These are phyloP conservation scores for Phycomyces blakesleeanus DNA, from an alignment of 192 early-diverging fungal genomes.

Conservation along the genomic window DNA sequence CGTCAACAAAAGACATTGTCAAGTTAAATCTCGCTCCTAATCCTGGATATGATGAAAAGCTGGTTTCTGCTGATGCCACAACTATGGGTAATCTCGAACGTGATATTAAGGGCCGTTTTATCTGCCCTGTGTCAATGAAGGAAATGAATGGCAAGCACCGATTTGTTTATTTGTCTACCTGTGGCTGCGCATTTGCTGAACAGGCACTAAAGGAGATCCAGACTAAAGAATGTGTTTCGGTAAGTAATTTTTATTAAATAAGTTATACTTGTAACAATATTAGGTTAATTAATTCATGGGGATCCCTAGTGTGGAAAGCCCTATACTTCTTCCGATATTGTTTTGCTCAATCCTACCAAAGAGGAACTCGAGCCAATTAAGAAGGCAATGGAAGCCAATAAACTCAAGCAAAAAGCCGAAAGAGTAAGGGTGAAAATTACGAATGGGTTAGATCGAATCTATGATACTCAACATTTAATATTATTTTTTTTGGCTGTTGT, in stretches of 20 bases:
- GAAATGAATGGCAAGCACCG: slow-evolving; percentile 84
- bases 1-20: slow-evolving; percentile 66
- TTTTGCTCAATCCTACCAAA: slow-evolving; percentile 65
- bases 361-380: slow-evolving; percentile 62
- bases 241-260: slow-evolving; percentile 19
- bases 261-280: neutral
- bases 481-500: neutral
- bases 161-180: slow-evolving; percentile 59
- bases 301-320: slow-evolving; percentile 57
- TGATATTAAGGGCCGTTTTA: slow-evolving; percentile 50
- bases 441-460: neutral
- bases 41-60: slow-evolving; percentile 50
- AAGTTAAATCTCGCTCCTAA: slow-evolving; percentile 66
- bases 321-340: slow-evolving; percentile 52
- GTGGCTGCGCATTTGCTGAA: slow-evolving; percentile 80
- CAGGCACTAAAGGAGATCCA: slow-evolving; percentile 72
- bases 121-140: slow-evolving; percentile 77
- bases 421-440: slow-evolving; percentile 23
- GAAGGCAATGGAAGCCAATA: slow-evolving; percentile 49
- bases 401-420: slow-evolving; percentile 44
- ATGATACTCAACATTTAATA: neutral
- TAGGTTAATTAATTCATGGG: neutral
- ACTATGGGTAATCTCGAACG: slow-evolving; percentile 52
- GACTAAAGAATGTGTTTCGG: slow-evolving; percentile 56
- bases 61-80: slow-evolving; percentile 28